Percentiles rank a stretch among this genome's conserved stretches.
Conservation (phyloP, 106 monocot species). For the Acanthochlamys bracteata region DNA sequence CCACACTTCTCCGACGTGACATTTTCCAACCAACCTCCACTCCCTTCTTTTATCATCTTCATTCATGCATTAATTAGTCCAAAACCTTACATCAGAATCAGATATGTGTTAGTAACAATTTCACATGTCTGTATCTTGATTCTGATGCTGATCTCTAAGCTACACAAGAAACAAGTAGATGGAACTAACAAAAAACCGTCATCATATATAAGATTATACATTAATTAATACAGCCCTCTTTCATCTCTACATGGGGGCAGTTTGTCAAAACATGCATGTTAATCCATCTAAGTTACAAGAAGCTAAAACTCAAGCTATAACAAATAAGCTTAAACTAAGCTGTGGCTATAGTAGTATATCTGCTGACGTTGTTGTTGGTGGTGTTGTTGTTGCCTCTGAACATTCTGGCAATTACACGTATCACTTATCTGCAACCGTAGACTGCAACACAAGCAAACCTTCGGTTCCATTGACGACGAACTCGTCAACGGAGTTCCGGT, state of each 20-base stretch:
- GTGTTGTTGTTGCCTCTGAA: not conserved
- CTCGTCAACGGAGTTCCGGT: not conserved
- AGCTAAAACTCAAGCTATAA: not conserved
- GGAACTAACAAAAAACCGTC: no score
- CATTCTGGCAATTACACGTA: constrained; percentile 12
- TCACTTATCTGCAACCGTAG: constrained; percentile 14
- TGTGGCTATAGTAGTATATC: not conserved
- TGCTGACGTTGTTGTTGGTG: not conserved
- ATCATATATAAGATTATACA: no score
- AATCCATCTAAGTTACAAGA: no score
- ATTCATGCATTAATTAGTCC: no score
- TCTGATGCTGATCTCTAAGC: no score
- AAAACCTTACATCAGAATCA: not conserved
- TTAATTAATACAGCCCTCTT: no score
- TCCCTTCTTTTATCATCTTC: not conserved
- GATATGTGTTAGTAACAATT: no score
- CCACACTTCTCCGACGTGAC: constrained; percentile 16
- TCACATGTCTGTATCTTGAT: no score
- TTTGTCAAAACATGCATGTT: no score
- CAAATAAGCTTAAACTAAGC: not conserved
- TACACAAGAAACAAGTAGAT: no score
- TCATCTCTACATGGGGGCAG: no score
- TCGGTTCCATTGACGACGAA: not conserved
- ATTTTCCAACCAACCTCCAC: not conserved
- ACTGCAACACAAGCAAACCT: constrained; percentile 18